Conservation (phyloP, 2,329 filamentous ascomycete species). For the Graphilbum fragrans region DNA sequence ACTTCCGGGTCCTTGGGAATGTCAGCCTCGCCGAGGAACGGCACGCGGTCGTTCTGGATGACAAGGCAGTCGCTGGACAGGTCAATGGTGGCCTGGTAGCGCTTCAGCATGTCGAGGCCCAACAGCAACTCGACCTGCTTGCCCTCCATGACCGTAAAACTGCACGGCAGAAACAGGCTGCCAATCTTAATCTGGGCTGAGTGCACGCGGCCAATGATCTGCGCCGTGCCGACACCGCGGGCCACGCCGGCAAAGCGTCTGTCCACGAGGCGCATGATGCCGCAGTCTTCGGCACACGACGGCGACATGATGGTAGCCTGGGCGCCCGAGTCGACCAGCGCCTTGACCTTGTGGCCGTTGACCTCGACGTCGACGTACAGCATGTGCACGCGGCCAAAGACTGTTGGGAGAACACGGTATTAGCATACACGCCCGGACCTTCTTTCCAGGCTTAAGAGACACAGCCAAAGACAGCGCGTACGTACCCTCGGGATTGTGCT, state of each 20-base stretch:
- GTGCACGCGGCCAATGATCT: constrained; percentile 89
- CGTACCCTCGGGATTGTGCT: constrained; percentile 91
- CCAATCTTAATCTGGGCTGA: constrained; percentile 93
- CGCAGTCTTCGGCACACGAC: constrained; percentile 76
- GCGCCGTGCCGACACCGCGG: constrained; percentile 85
- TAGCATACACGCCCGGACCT: too few species aligned
- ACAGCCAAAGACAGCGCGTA: neutral
- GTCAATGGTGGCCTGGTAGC: constrained; percentile 89
- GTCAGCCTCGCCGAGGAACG: constrained; percentile 84
- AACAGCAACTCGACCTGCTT: constrained; percentile 90
- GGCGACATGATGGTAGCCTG: constrained; percentile 99
- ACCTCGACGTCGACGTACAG: constrained; percentile 94
- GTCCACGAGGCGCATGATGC: constrained; percentile 94
- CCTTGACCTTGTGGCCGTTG: constrained; percentile 85
- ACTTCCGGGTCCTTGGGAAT: constrained; percentile 76
- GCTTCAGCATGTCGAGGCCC: constrained; percentile 91
- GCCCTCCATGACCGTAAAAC: constrained; percentile 98
- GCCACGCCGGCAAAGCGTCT: constrained; percentile 85
- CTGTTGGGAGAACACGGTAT: constrained; percentile 36
- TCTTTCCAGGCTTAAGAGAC: neutral
- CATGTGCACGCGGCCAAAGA: constrained; percentile 91
- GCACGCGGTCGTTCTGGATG: constrained; percentile 78
- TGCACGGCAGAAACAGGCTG: constrained; percentile 74
- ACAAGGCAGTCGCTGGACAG: constrained; percentile 72
- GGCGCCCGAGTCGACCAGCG: constrained; percentile 91